Base-by-base conservation (phyloP, 83 land plant species). In the Picea mariana region DNA sequence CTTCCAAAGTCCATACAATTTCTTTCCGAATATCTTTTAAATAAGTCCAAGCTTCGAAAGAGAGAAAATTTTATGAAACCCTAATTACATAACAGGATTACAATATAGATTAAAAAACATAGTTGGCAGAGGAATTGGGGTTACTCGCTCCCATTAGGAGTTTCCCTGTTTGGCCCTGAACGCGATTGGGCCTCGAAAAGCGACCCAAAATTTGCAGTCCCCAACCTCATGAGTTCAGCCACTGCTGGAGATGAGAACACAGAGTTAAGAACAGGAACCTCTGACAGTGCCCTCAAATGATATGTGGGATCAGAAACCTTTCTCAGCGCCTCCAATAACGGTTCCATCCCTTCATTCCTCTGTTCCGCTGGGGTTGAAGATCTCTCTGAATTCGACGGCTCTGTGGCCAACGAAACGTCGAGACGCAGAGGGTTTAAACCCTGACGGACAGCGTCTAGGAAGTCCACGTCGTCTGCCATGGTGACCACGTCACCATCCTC, bases 401-500 rank as follows among this genome's bases (percentile, higher is more conserved):
- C 23, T 55, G 66, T 63, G 16, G 67, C 60, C 85, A 87, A 34
- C 15, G 62, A 62, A 15, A 93, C 94, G 82, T 79, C 80, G 69
- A 96, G 82, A 44, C 92, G 90, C 64, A 96, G 84, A 59, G 97
- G 97, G 47, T 93, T 94, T 34, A 96, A 61, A 2, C 86, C 81
- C 86, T 96, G 97, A 13, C 26, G 21, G n/a, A 72, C 13, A 13
- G 92, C 90, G 81, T 96, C 99, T 78, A 40, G 75, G 38, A 96
- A 86, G 79, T 96, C 99, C 63, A 85, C 83, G 81, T 93, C 94
- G 67, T 89, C 88, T 42, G 84, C 89, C 79, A 96, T 92, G 8
- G 93, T 87, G 0, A 96, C 95, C 4, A 84, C 84, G 78, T 96
- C 97, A 76, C 81, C 83, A 23, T 96, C 97, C 86, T 85, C 91